phyloP scores from a whole-genome alignment of 75 land plant species.

The Larix kaempferi region DNA sequence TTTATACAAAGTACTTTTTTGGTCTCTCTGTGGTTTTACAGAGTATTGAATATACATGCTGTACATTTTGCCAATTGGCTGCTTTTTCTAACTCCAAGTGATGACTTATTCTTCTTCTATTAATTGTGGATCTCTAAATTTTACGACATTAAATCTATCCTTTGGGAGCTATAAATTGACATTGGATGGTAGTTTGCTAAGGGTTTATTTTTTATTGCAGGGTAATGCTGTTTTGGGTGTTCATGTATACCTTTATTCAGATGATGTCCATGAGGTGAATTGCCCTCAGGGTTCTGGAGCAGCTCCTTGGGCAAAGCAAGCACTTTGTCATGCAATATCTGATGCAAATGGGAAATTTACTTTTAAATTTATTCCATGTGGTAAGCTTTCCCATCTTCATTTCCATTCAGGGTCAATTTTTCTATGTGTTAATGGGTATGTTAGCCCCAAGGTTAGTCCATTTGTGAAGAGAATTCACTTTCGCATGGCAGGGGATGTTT shows the following conservation, averaged over 20 bases:
- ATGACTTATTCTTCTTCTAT: no score
- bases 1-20: no score
- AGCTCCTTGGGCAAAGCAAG: slow-evolving; percentile 47
- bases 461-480: not conserved
- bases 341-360: slow-evolving; percentile 82
- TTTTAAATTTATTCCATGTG: slow-evolving; percentile 80
- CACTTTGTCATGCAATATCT: slow-evolving; percentile 89
- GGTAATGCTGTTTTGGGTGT: slow-evolving; percentile 97
- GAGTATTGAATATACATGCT: no score
- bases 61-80: no score
- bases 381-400: slow-evolving; percentile 25
- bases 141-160: no score
- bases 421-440: not conserved
- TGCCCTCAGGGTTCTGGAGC: slow-evolving; percentile 75
- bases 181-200: no score
- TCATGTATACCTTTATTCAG: slow-evolving; percentile 76
- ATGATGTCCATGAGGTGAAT: slow-evolving; percentile 65
- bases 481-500: not conserved
- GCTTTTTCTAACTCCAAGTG: no score
- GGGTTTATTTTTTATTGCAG: slow-evolving; percentile 27
- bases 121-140: no score
- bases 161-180: no score
- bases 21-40: no score
- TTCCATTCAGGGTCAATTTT: not conserved
- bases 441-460: not conserved